Evolutionary conservation across 2,329 filamentous ascomycete species (phyloP), one percentile per base, ranked within the genome.

Genomic region (Pseudocercospora fuligena): DNA sequence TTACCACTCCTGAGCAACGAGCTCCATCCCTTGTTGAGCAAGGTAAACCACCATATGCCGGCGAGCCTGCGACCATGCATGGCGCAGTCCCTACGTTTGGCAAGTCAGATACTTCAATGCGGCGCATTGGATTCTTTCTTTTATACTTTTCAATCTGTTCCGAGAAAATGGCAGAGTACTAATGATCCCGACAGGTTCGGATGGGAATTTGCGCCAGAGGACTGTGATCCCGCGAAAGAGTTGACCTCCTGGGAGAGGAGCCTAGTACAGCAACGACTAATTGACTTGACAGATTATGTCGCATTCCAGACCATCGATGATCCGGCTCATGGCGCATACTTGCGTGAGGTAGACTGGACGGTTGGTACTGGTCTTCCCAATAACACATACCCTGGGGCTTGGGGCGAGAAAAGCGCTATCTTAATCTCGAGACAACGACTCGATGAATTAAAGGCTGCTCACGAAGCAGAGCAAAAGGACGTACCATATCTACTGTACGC

Each of bases 41-140:
- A 58, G 31, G 14, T 36, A 12, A n/a, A 58, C 27, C 25, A 31
- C 2, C 54, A 58, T 16, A 36, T 31, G 54, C 23, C 33, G 2
- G 19, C 56, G 21, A 58, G 31, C 21, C 31, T 40, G 21, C 56
- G 56, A 31, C 25, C 54, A 14, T 31, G 21, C 2, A 33, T 58
- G 56, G 16, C 19, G 21, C 31, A 31, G 31, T 40, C 56, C 14
- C 12, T 58, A 23, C 31, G 31, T 21, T 16, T 58, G 56, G 56
- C 56, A 58, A 58, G 56, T 58, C 25, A 36, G 1, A 36, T 58
- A 7, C 12, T 58, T 16, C n/a, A 36, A 23, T 33, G 31, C 56
- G 56, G 31, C 36, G 56, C 56, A 40, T 40, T 58, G 21, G 27
- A 58, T 58, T 58, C 56, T 40, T 58, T 58, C 36, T 40, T 58